A percentile compares a stretch with the other conserved stretches of the same genome.
Conservation (phyloP, 2,329 filamentous ascomycete species). For the Grosmannia serpens region DNA sequence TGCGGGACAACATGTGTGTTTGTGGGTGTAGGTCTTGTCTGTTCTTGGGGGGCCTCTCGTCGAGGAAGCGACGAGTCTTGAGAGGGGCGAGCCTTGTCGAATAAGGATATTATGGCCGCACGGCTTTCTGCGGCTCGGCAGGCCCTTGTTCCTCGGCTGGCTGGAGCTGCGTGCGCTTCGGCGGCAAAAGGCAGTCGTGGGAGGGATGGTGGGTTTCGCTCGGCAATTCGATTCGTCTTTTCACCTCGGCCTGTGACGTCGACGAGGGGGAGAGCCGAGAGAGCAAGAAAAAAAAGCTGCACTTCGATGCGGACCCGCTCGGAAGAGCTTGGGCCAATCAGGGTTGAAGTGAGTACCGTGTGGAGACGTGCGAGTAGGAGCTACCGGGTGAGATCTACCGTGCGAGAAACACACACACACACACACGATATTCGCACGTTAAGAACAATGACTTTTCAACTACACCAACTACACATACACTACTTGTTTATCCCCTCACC, state of each 20-base stretch:
- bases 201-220: neutral
- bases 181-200: neutral
- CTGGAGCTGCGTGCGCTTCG: neutral
- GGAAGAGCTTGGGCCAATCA: neutral
- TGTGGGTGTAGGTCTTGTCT: neutral
- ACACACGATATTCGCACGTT: too few species aligned
- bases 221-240: constrained; percentile 1
- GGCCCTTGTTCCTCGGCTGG: neutral
- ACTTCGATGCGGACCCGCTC: neutral
- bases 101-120: neutral
- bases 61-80: too few species aligned
- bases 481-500: neutral
- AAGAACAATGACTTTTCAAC: too few species aligned
- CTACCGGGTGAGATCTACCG: too few species aligned
- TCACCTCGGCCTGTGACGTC: constrained; percentile 1
- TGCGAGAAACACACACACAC: too few species aligned
- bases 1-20: constrained; percentile 41
- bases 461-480: neutral
- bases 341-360: too few species aligned
- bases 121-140: neutral
- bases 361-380: too few species aligned
- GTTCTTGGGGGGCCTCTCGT: neutral
- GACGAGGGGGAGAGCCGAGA: neutral
- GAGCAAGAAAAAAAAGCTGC: neutral
- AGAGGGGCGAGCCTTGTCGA: neutral